Conservation (phyloP, 495 filamentous ascomycete genomes). For the Monascus purpureus region DNA sequence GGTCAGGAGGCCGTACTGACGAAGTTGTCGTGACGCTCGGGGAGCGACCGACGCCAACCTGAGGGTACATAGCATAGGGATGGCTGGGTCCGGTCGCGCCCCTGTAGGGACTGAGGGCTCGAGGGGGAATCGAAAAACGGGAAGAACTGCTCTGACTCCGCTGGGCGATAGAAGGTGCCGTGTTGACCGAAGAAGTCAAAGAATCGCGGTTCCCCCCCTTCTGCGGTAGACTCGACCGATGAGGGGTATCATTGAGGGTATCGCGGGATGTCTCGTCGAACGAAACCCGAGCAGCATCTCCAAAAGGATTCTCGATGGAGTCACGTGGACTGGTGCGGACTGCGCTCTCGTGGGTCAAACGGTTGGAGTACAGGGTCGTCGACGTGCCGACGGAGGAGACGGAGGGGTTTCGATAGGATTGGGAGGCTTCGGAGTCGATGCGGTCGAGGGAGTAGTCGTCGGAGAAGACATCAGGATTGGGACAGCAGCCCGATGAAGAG, state of each 20-base stretch:
- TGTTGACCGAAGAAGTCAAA: constrained; percentile 17
- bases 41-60: constrained; percentile 42
- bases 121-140: constrained; percentile 27
- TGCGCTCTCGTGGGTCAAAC: constrained; percentile 10
- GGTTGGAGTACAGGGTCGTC: constrained; percentile 18
- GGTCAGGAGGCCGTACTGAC: constrained; percentile 40
- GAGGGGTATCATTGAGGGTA: constrained; percentile 20
- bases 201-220: constrained; percentile 26
- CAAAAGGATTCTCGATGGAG: constrained; percentile 26
- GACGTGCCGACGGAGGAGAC: constrained; percentile 22
- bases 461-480: constrained; percentile 38
- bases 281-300: constrained; percentile 25
- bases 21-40: constrained; percentile 52
- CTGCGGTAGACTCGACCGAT: constrained; percentile 27
- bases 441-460: constrained; percentile 39
- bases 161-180: constrained; percentile 16
- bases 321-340: constrained; percentile 13
- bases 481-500: constrained; percentile 22
- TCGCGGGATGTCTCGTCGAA: constrained; percentile 20
- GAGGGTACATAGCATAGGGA: constrained; percentile 42
- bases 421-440: constrained; percentile 21
- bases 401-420: constrained; percentile 18
- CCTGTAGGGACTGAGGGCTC: constrained; percentile 38
- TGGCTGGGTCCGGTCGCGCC: constrained; percentile 42
- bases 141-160: constrained; percentile 31